Evolutionary conservation across 2,329 filamentous ascomycete species (phyloP), one percentile per base, ranked within the genome.

Genomic region (Trichoderma sp.): DNA sequence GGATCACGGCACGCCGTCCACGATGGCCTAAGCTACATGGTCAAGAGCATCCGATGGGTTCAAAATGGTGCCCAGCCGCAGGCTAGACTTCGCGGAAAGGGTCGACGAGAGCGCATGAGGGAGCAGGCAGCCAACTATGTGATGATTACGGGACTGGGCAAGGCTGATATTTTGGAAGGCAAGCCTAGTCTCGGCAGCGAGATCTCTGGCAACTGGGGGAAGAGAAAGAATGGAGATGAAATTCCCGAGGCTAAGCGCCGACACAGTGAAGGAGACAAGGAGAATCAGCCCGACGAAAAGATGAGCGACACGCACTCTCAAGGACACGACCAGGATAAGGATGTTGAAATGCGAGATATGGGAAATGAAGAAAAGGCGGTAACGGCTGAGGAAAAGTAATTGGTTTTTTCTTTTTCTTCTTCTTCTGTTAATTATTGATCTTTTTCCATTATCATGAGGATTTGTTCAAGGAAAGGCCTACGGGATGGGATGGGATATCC

Each of bases 1-100:
- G 83, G 83, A 1, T 75, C 76, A 5, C 83, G 88, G 14, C 88
- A 85, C 73, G 84, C 83, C 6, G 81, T 87, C 16, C 95, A 98
- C 81, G 95, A 97, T 79, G 95, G 95, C 3, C 90, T 98, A 83
- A 98, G 95, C 82, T 98, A 94, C 84, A 95, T 93, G 88, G 90
- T 99, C 65, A 88, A 92, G 77, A 91, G 91, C 71, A 90, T 98
- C 12, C 91, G 95, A 71, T 98, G 95, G 92, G 94, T 98, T 0
- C 92, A 94, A 77, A 89, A 91, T 77, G 95, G 97, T 14, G 93
- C 90, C 0, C 88, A 88, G 77, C 89, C 85, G 75, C 89, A 91
- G 80, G 88, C 88, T 33, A 84, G 89, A 64, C 85, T 91, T 2
- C 85, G 89, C 4, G 90, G 90, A 68, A 89, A 89, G 79, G 90